phyloP scores from a whole-genome alignment of 306 rosid genomes.

The Begonia fuchsioides region DNA sequence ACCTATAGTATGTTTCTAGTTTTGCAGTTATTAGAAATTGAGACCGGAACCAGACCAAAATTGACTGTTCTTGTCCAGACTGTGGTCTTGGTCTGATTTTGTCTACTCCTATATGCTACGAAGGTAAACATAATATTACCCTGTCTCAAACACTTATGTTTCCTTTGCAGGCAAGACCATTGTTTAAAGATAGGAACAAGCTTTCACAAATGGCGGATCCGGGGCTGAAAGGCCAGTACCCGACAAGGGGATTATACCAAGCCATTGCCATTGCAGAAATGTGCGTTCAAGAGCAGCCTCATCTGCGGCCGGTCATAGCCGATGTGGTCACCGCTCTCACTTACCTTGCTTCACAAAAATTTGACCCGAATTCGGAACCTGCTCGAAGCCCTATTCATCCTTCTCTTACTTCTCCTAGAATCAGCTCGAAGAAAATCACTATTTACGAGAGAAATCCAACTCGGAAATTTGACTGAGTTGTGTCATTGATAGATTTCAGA shows the following conservation, averaged over 20 bases:
- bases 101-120: too few relatives aligned
- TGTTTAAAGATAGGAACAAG: slow-evolving; percentile 49
- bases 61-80: too few relatives aligned
- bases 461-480: slow-evolving; percentile 9
- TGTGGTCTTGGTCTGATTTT: too few relatives aligned
- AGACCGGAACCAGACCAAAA: too few relatives aligned
- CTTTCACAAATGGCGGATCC: slow-evolving; percentile 76
- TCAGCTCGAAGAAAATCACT: slow-evolving; percentile 25
- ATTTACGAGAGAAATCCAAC: slow-evolving; percentile 11
- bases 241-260: slow-evolving; percentile 68
- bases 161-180: slow-evolving; percentile 85
- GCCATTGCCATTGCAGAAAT: slow-evolving; percentile 85
- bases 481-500: too few relatives aligned
- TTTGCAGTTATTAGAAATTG: too few relatives aligned
- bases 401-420: slow-evolving; percentile 53
- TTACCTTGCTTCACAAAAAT: slow-evolving; percentile 71
- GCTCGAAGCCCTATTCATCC: slow-evolving; percentile 42
- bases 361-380: slow-evolving; percentile 31
- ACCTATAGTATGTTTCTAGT: too few relatives aligned
- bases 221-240: slow-evolving; percentile 72
- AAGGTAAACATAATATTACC: too few relatives aligned
- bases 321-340: slow-evolving; percentile 88
- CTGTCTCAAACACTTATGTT: too few relatives aligned
- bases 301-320: slow-evolving; percentile 72
- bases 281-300: slow-evolving; percentile 89